Conservation (phyloP, 2,329 filamentous ascomycete genomes). For the Xylaria hypoxylon region DNA sequence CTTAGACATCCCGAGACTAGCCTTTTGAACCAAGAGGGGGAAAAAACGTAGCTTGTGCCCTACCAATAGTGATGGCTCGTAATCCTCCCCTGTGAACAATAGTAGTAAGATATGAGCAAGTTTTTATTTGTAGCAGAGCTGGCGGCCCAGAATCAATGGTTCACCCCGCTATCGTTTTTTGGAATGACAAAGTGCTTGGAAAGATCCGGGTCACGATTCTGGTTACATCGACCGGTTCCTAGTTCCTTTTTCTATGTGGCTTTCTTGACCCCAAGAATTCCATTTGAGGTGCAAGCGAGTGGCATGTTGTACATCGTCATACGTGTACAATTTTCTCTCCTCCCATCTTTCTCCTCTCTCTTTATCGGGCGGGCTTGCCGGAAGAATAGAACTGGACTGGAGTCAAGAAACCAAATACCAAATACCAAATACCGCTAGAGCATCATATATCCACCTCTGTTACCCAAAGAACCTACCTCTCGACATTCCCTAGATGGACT, state of each 20-base stretch:
- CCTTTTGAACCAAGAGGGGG: neutral
- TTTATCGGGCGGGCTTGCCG: neutral
- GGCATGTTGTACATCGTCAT: constrained; percentile 27
- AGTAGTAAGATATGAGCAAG: constrained; percentile 28
- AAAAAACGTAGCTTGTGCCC: neutral
- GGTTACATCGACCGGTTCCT: constrained; percentile 27
- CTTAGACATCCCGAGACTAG: neutral
- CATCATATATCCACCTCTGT: neutral
- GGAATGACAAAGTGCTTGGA: constrained; percentile 26
- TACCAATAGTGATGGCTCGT: neutral
- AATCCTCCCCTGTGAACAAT: constrained; percentile 3
- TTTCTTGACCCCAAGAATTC: constrained; percentile 24
- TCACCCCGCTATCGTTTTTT: constrained; percentile 31
- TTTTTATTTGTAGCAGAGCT: constrained; percentile 31
- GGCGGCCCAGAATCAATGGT: constrained; percentile 24
- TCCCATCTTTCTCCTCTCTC: constrained; percentile 2
- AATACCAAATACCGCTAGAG: neutral
- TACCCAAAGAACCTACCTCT: neutral
- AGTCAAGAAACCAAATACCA: neutral
- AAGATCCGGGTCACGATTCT: constrained; percentile 24
- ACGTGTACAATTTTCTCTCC: constrained; percentile 8
- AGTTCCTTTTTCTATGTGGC: constrained; percentile 20
- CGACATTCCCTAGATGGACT: neutral
- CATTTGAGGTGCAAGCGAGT: constrained; percentile 30
- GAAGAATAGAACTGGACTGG: neutral